Percentiles rank a stretch among this genome's conserved stretches.
Evolutionary conservation across 2,329 filamentous ascomycete genomes (phyloP).

Genomic region (Phialemoniopsis sp.): DNA sequence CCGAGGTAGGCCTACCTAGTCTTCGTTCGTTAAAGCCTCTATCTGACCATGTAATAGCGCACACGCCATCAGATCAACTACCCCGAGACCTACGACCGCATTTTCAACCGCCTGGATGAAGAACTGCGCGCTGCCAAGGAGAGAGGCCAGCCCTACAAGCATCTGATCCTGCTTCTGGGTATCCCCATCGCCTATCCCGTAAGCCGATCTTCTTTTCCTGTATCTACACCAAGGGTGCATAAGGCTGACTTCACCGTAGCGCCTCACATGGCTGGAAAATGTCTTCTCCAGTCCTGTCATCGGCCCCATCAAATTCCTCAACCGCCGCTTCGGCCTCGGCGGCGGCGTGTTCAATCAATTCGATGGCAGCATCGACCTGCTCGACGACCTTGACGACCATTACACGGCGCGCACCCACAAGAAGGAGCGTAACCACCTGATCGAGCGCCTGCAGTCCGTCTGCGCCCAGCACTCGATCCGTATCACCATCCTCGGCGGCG

Average conservation of each 20-base stretch:
- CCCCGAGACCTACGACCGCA: constrained; percentile 78
- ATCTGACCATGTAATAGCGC: constrained; percentile 61
- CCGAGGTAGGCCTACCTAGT: constrained; percentile 66
- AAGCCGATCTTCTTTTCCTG: constrained; percentile 18
- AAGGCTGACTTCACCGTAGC: constrained; percentile 34
- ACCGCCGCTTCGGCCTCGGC: constrained; percentile 82
- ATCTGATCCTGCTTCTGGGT: constrained; percentile 81
- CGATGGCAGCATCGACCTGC: constrained; percentile 86
- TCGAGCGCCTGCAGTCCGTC: constrained; percentile 78
- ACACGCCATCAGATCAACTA: constrained; percentile 95
- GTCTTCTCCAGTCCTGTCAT: constrained; percentile 83
- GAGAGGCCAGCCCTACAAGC: constrained; percentile 74
- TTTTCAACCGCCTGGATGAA: constrained; percentile 71
- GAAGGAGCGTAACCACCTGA: constrained; percentile 72
- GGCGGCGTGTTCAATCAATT: constrained; percentile 91
- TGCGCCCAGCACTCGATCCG: constrained; percentile 84
- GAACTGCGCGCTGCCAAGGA: constrained; percentile 65
- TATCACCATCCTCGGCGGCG: constrained; percentile 87
- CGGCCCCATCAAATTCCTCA: constrained; percentile 82
- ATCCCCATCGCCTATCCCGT: constrained; percentile 83
- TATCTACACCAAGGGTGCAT: not conserved
- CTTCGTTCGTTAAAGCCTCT: constrained; percentile 28
- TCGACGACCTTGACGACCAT: constrained; percentile 93
- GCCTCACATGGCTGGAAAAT: constrained; percentile 95
- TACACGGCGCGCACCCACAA: constrained; percentile 94